A percentile compares a stretch with the other conserved stretches of the same genome.
phyloP scores from a whole-genome alignment of 108 stramenopile species.

The Skeletonema costatum region DNA sequence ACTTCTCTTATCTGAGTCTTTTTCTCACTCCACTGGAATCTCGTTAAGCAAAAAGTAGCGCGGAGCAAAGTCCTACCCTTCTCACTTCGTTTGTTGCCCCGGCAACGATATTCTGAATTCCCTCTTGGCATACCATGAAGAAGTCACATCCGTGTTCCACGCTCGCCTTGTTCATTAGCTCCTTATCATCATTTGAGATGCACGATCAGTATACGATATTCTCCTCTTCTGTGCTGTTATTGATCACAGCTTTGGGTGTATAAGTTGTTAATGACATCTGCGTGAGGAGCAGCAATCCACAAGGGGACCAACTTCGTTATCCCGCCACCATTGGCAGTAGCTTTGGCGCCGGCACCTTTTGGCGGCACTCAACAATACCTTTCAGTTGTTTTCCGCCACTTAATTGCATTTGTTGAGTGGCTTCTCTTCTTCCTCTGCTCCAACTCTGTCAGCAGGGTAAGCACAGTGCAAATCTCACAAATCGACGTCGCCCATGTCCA shows the following conservation, averaged over 20 bases:
- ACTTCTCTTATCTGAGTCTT: constrained; percentile 36
- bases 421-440: constrained; percentile 26
- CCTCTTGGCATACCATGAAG: constrained; percentile 51
- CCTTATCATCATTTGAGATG: constrained; percentile 47
- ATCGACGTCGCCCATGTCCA: constrained; percentile 38
- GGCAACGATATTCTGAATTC: constrained; percentile 45
- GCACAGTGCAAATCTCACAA: constrained; percentile 41
- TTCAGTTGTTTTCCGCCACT: constrained; percentile 38
- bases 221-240: constrained; percentile 48
- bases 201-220: constrained; percentile 54
- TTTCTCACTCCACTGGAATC: constrained; percentile 48
- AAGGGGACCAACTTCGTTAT: constrained; percentile 45
- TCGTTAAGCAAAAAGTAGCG: constrained; percentile 52
- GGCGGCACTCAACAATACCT: constrained; percentile 41
- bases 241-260: constrained; percentile 38
- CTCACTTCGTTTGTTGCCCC: constrained; percentile 38
- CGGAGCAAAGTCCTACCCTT: constrained; percentile 45
- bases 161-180: constrained; percentile 42
- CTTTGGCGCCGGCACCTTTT: constrained; percentile 32
- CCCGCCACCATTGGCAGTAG: constrained; percentile 48
- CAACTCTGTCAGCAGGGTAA: constrained; percentile 34
- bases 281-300: constrained; percentile 46
- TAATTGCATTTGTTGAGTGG: constrained; percentile 34
- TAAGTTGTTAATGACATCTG: constrained; percentile 39
- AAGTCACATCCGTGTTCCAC: constrained; percentile 51